These are phyloP conservation scores for Globisporangium iwayamae DNA, from an alignment of 352 stramenopile genomes.

Conservation along the genomic window DNA sequence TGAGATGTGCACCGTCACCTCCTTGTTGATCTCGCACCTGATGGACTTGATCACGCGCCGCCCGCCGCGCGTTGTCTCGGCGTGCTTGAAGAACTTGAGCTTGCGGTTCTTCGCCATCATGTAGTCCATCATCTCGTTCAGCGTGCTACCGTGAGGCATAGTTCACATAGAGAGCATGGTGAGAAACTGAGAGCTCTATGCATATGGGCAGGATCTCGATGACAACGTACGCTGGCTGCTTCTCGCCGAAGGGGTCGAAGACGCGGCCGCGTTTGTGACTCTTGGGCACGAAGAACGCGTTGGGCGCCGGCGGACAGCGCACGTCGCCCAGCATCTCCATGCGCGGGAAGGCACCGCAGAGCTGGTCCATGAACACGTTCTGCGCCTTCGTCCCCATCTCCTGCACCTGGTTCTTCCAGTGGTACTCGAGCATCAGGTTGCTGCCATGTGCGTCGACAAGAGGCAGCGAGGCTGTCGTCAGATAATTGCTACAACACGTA, in stretches of 20 bases:
- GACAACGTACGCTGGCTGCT: constrained; percentile 58
- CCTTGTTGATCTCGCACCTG: constrained; percentile 85
- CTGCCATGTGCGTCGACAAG: constrained; percentile 12
- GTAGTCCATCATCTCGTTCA: constrained; percentile 90
- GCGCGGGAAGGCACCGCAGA: constrained; percentile 61
- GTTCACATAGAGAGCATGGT: constrained; percentile 2
- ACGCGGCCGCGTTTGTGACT: constrained; percentile 78
- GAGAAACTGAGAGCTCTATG: not conserved
- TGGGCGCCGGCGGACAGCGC: constrained; percentile 64
- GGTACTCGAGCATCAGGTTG: constrained; percentile 88
- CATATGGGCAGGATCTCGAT: not conserved
- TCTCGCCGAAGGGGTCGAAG: constrained; percentile 82
- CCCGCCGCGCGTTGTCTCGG: constrained; percentile 77
- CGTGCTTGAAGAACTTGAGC: constrained; percentile 88
- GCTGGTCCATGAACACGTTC: constrained; percentile 77
- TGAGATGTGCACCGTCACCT: constrained; percentile 77
- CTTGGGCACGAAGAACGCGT: constrained; percentile 75
- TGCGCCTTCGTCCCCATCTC: constrained; percentile 83
- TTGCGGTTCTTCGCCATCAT: constrained; percentile 88
- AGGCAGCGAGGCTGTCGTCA: constrained; percentile 1
- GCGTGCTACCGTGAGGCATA: constrained; percentile 28
- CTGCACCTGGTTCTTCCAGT: constrained; percentile 88
- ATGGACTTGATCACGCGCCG: constrained; percentile 86
- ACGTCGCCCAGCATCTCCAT: constrained; percentile 83
- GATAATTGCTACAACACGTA: not conserved